Base-by-base conservation (phyloP, 495 filamentous ascomycete species). In the Evernia prunastri region DNA sequence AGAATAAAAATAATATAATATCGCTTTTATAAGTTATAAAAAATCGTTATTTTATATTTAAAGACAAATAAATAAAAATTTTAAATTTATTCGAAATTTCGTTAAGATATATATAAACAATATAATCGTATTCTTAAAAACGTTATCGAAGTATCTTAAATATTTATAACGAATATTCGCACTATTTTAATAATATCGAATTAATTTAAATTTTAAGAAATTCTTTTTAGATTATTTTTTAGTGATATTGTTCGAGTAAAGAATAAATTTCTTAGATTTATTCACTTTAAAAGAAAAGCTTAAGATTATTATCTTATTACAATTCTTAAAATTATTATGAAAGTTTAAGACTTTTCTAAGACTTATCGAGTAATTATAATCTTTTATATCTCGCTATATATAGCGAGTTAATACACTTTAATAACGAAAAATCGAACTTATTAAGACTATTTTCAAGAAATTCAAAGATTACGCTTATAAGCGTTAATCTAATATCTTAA, bases 141-240 rank as follows among this genome's bases (percentile, higher is more conserved):
- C 15, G 11, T 20, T 58, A 58, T 15, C 20, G 4, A 4, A 58
- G 1, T 29, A 59, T 29, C 1, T 59, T 0, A 17, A 59, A 23
- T 33, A 59, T 31, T 27, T 59, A 27, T 6, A 3, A 4, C 4
- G 31, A 7, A 3, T 59, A 0, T 59, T 45, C 27, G 4, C 29
- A 0, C 7, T 59, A 15, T 59, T 29, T 31, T 11, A 31, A 10
- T 4, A 18, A 45, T 15, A 27, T 17, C 18, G 10, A n/a, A 59
- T 59, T 59, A 45, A 6, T 10, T n/a, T 59, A 3, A 59, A 23
- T 40, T 13, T 29, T 29, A 59, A 59, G 17, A 59, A 59, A 11
- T 43, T 3, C 1, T 59, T 45, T 20, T 18, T 59, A 59, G 15
- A 18, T 3, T 59, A 59, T 20, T 11, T n/a, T 45, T 47, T 45